Percentiles rank a stretch among this genome's conserved stretches.
phyloP scores from a whole-genome alignment of 75 land plant species.

The Ceratopteris richardii region DNA sequence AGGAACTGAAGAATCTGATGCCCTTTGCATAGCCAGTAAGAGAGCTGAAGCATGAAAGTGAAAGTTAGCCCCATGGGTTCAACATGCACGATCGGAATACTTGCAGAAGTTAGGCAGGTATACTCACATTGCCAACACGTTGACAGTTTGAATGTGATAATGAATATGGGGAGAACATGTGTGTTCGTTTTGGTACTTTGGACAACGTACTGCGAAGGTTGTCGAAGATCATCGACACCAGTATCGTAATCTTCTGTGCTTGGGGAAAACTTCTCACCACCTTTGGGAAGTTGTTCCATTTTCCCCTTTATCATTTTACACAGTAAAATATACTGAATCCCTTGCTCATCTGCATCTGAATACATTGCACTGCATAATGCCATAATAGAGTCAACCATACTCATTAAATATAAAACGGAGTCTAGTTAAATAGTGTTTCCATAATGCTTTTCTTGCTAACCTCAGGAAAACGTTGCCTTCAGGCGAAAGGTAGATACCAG shows the following conservation, averaged over 20 bases:
- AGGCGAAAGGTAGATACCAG: slow-evolving; percentile 33
- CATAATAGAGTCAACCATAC: neutral
- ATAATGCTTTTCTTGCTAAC: no score
- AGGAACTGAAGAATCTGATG: no score
- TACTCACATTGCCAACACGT: slow-evolving; percentile 17
- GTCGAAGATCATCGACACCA: slow-evolving; percentile 42
- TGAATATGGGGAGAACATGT: slow-evolving; percentile 54
- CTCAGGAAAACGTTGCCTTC: slow-evolving; percentile 25
- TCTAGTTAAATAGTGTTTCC: neutral
- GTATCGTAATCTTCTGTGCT: slow-evolving; percentile 55
- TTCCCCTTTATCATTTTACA: slow-evolving; percentile 68
- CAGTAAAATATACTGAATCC: slow-evolving; percentile 36
- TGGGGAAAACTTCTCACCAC: slow-evolving; percentile 38
- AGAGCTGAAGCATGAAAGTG: no score
- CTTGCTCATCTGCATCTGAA: slow-evolving; percentile 74
- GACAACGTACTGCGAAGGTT: slow-evolving; percentile 48
- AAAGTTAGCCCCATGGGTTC: no score
- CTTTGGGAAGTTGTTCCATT: slow-evolving; percentile 36
- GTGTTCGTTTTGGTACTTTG: slow-evolving; percentile 67
- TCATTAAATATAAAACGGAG: neutral
- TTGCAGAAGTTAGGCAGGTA: no score
- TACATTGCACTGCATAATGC: slow-evolving; percentile 39
- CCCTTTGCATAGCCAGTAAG: no score
- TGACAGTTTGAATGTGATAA: slow-evolving; percentile 41
- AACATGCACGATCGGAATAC: neutral